Evolutionary conservation across 2,329 filamentous ascomycete species (phyloP).

Genomic region (Trichophyton rubrum): DNA sequence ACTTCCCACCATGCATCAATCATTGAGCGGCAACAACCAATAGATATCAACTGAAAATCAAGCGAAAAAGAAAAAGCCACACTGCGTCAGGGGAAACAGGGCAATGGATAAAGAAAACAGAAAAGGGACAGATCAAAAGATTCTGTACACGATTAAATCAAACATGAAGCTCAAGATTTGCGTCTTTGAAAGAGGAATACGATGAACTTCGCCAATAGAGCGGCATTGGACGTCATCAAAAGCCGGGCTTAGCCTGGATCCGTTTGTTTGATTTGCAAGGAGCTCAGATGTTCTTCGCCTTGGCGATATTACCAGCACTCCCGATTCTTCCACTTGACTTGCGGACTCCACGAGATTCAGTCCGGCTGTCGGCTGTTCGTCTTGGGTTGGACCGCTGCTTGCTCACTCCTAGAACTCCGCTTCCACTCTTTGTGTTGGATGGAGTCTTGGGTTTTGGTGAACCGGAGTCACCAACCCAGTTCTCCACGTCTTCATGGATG

Average conservation of each 20-base stretch:
- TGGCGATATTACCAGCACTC: constrained; percentile 26
- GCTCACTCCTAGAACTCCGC: constrained; percentile 41
- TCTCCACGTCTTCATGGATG: constrained; percentile 53
- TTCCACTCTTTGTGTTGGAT: constrained; percentile 40
- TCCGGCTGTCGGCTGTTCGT: constrained; percentile 27
- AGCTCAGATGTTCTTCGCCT: constrained; percentile 5
- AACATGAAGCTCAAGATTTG: constrained; percentile 1
- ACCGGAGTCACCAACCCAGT: constrained; percentile 38
- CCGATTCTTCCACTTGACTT: constrained; percentile 37
- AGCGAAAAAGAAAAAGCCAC: not conserved
- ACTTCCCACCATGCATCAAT: constrained; percentile 4
- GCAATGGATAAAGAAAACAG: not conserved
- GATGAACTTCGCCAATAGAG: not conserved
- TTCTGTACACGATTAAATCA: not conserved
- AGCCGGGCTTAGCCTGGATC: not conserved
- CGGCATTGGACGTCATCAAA: not conserved
- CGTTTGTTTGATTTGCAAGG: not conserved
- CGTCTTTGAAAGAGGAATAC: not conserved
- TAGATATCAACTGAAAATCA: not conserved
- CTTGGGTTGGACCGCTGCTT: constrained; percentile 51
- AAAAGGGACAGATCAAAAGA: not conserved
- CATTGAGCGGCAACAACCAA: not conserved
- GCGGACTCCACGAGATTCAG: constrained; percentile 31
- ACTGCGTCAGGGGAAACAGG: not conserved
- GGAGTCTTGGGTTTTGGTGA: constrained; percentile 40